Evolutionary conservation across 1,139 yeast species (phyloP), one percentile per base, ranked within the genome.

Genomic region (Zygosaccharomyces sapae): DNA sequence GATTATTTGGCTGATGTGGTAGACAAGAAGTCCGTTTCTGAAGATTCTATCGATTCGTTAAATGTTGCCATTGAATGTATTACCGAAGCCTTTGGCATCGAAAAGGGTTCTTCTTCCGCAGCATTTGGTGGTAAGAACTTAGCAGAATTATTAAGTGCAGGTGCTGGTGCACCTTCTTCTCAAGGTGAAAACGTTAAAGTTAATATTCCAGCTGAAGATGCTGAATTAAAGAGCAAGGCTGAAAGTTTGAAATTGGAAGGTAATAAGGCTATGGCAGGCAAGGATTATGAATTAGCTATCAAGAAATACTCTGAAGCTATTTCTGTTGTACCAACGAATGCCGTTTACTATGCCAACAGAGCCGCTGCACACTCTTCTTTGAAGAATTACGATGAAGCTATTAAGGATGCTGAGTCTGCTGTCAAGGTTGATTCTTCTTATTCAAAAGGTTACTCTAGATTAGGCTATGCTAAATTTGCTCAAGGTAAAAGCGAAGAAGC

Each of bases 51-150:
- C 50, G 98, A 92, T 58, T 87, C 97, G 10, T 76, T 92, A 62
- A 97, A 90, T 56, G 95, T 92, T 44, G 97, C 97, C 55, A 79
- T 89, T 60, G 96, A 87, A 63, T 88, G 97, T 72, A 79, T 92
- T 50, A 80, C 88, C 27, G 97, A 90, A 61, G 90, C 95, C 5
- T 92, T 85, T 67, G 83, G 76, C 49, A 83, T 92, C 30, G 77
- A 80, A 53, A 73, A 74, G 57, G 79, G 72, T 16, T 70, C 70
- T 18, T 73, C 72, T 37, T 57, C 66, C 22, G 43, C 67, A 4
- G 70, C 67, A 49, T 79, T 79, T 55, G 67, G 70, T 16, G 83
- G 84, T 36, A 72, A 77, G 58, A 61, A 73, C 2, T 73, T 83
- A 55, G 55, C 62, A 4, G 77, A 79, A 33, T 66, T 83, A 38